Base-by-base conservation (phyloP, 345 rosid genomes). In the Bretschneidera sinensis region DNA sequence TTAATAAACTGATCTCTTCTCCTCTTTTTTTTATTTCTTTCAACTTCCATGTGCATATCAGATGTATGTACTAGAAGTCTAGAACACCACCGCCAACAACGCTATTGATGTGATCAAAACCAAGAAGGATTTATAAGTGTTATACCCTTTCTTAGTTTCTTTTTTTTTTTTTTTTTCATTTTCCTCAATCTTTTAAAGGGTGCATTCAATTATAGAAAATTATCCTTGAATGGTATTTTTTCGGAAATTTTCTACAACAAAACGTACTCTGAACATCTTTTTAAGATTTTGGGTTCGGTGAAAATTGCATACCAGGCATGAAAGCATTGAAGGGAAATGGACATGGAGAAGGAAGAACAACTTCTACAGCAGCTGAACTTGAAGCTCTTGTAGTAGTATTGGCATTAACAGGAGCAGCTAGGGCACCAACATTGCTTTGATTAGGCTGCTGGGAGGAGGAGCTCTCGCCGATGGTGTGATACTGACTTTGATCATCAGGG, bases 231-330 rank as follows among this genome's bases (percentile, higher is more conserved):
- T n/a, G n/a, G n/a, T n/a, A n/a, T n/a, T n/a, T n/a, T n/a, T n/a
- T n/a, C n/a, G n/a, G n/a, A n/a, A n/a, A n/a, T n/a, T n/a, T n/a
- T n/a, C n/a, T n/a, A n/a, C n/a, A n/a, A n/a, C n/a, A n/a, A n/a
- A n/a, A n/a, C n/a, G n/a, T n/a, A n/a, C n/a, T n/a, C n/a, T 39
- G 11, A 39, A 39, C 4, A 5, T 1, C 11, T 43, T 64, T 61
- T 60, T 61, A 75, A 63, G 86, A 79, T 71, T 83, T 84, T 67
- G 83, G 86, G 70, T 79, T 75, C 59, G 78, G 77, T 70, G 80
- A 82, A 78, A 83, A 80, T 53, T 78, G 91, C 74, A 84, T 85
- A 83, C 81, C 76, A 60, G 83, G 69, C 76, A 81, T 76, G 64
- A 81, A 81, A 64, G 78, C 68, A 23, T 78, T 82, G 50, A 79